Conservation (phyloP, 768 basidiomycete species). For the Crucibulum laeve region DNA sequence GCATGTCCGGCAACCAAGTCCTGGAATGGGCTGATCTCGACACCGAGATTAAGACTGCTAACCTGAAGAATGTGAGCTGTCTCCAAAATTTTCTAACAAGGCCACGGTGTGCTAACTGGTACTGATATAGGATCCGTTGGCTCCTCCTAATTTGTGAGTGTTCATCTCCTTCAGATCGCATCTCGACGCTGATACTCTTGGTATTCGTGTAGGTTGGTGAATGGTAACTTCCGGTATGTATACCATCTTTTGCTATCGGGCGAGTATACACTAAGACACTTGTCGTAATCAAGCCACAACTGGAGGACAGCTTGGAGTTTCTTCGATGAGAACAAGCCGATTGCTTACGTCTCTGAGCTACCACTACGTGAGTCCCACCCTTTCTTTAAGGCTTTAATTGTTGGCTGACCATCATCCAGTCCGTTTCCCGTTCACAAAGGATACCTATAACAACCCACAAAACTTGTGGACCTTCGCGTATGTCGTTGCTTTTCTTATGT, state of each 20-base stretch:
- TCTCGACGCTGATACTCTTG: not conserved
- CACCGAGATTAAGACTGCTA: constrained; percentile 56
- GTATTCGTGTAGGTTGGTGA: constrained; percentile 35
- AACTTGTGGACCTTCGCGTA: constrained; percentile 57
- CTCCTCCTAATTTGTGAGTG: constrained; percentile 39
- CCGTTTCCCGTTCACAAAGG: constrained; percentile 56
- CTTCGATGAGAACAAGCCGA: constrained; percentile 32
- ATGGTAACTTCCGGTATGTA: constrained; percentile 39
- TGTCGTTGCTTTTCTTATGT: too few species aligned
- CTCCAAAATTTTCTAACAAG: not conserved
- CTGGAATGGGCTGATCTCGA: constrained; percentile 59
- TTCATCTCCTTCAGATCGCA: not conserved
- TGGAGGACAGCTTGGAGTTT: constrained; percentile 51
- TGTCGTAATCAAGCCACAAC: constrained; percentile 27
- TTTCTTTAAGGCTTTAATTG: not conserved
- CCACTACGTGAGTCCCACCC: constrained; percentile 19
- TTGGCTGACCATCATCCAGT: too few species aligned
- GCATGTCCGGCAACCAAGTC: constrained; percentile 62
- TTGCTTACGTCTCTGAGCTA: constrained; percentile 41
- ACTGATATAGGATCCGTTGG: constrained; percentile 30
- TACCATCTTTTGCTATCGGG: too few species aligned
- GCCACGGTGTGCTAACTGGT: not conserved
- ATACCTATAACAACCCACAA: constrained; percentile 63
- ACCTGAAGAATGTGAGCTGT: constrained; percentile 47
- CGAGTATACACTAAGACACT: not conserved